Conservation (phyloP, 1,284 basidiomycete genomes). For the Phylloporus sp. region DNA sequence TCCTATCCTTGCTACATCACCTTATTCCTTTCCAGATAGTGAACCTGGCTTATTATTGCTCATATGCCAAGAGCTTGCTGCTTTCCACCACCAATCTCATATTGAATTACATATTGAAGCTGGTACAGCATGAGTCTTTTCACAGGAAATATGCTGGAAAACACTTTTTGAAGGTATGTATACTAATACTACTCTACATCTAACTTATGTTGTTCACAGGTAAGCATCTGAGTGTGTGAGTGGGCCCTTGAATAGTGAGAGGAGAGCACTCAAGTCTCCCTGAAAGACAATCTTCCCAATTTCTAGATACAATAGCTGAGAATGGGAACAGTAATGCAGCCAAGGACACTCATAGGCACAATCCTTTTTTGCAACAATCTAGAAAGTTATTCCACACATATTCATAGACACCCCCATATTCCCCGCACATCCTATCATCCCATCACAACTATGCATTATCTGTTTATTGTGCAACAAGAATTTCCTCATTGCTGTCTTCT, state of each 20-base stretch:
- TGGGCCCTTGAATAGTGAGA: conserved; percentile 72
- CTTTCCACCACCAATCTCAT: conserved; percentile 91
- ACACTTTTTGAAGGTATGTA: conserved; percentile 81
- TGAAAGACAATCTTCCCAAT: conserved; percentile 57
- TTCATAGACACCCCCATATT: conserved; percentile 40
- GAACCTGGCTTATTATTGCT: conserved; percentile 91
- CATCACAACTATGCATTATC: conserved; percentile 32
- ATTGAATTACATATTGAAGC: conserved; percentile 90
- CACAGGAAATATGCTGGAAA: conserved; percentile 85
- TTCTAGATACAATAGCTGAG: conserved; percentile 35
- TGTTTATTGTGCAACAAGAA: conserved; percentile 44
- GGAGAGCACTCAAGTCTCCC: conserved; percentile 59
- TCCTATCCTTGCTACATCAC: not conserved
- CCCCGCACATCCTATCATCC: conserved; percentile 34
- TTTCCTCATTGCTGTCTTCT: conserved; percentile 27
- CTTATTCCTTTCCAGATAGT: conserved; percentile 62
- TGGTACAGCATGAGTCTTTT: conserved; percentile 78
- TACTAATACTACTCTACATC: not conserved
- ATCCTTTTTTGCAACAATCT: conserved; percentile 16
- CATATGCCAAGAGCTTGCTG: conserved; percentile 86
- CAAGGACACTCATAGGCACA: conserved; percentile 33
- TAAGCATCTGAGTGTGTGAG: conserved; percentile 65
- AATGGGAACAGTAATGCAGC: conserved; percentile 23
- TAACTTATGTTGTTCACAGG: conserved; percentile 44
- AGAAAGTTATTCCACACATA: conserved; percentile 35